Evolutionary conservation across 176 grass and related monocot species (phyloP).

Genomic region (Ampelocalamus luodianensis): DNA sequence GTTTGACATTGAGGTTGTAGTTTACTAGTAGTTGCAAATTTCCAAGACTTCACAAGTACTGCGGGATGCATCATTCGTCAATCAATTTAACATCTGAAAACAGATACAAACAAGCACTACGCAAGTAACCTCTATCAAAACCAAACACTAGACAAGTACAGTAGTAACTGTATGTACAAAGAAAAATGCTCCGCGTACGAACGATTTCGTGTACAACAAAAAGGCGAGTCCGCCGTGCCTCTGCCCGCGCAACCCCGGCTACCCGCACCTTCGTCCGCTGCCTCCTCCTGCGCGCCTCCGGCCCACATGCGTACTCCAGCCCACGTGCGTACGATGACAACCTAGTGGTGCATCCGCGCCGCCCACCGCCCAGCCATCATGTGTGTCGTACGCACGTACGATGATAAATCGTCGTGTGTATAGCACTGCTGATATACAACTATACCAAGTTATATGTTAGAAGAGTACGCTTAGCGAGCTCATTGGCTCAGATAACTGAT

Average conservation of each 20-base stretch:
- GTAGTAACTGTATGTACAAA: background rate
- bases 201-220: no score
- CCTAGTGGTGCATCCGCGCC: no score
- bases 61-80: conserved; percentile 13
- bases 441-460: background rate
- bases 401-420: no score
- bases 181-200: no score
- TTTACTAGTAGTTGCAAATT: conserved; percentile 20
- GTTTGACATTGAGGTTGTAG: conserved; percentile 26
- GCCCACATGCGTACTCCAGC: no score
- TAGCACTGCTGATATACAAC: background rate
- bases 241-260: no score
- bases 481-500: background rate
- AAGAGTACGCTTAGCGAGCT: background rate
- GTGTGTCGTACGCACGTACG: no score
- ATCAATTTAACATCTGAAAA: conserved; percentile 8
- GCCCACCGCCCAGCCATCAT: no score
- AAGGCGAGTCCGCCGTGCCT: no score
- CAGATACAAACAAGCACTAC: background rate
- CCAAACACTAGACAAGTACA: background rate
- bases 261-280: no score
- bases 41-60: conserved; percentile 22
- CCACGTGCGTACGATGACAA: no score
- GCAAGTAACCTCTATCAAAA: background rate
- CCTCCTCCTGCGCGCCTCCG: no score